Evolutionary conservation across 331 rosid species (phyloP), one percentile per base, ranked within the genome.

Genomic region (Ulmus americana): DNA sequence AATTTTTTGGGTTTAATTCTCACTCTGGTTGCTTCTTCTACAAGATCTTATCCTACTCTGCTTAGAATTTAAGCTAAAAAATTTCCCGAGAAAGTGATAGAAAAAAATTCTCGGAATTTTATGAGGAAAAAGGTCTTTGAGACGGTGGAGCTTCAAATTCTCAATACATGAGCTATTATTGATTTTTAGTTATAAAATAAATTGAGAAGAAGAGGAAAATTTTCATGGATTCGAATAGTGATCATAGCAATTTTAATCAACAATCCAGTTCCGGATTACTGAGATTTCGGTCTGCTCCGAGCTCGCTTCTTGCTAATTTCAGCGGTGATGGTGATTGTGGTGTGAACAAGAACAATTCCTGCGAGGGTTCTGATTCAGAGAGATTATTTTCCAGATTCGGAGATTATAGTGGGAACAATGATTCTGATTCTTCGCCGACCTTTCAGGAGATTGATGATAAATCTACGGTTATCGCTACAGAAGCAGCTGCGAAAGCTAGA

Each of bases 41-140:
- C 81, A 88, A 85, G 95, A 83, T 88, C 96, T 92, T 86, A 86
- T 88, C 97, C 72, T 10, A 70, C 75, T 74, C 90, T 76, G 95
- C 97, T 84, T 88, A 57, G 10, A 50, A 71, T 18, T 45, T 67
- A 91, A 91, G 96, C 91, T 72, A 77, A 65, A 55, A 60, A 10
- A 14, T 61, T 61, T 61, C 56, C 46, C 56, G 39, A 39, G 71
- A 69, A 77, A 84, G 76, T 68, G 80, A 63, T 55, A 63, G 63
- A 69, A 59, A 65, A 57, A 70, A 61, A 65, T 82, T 79, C 82
- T 8, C 71, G 10, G 85, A 70, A 81, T 79, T 80, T 78, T 81
- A 22, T 45, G 13, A 76, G 15, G 74, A 63, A 71, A 73, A 76
- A 62, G 79, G 39, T 73, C 48, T 76, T 73, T 71, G 15, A 74